Conservation (phyloP, 2,329 filamentous ascomycete species). For the Seiridium cupressi region DNA sequence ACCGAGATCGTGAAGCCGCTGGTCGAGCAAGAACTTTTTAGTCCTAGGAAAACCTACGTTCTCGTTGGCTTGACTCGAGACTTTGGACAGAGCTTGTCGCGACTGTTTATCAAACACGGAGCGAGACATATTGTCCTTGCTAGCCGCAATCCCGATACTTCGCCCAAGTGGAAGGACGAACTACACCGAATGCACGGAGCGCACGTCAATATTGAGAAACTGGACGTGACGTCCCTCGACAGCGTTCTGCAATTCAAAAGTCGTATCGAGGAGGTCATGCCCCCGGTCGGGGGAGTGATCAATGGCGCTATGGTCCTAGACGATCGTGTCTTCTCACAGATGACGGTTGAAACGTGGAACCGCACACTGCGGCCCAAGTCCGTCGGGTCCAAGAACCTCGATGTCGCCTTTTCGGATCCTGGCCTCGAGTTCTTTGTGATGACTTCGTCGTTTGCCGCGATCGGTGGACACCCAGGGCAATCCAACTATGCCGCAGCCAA, state of each 20-base stretch:
- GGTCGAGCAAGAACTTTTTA: constrained; percentile 22
- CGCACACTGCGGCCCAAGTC: constrained; percentile 40
- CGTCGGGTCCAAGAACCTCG: constrained; percentile 36
- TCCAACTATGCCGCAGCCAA: constrained; percentile 44
- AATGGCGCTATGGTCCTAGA: constrained; percentile 46
- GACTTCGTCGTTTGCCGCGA: constrained; percentile 43
- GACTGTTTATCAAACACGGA: constrained; percentile 34
- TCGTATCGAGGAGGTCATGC: constrained; percentile 18
- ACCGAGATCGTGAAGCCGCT: constrained; percentile 21
- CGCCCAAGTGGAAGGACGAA: constrained; percentile 30
- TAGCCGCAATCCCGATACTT: constrained; percentile 33
- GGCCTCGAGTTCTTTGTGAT: constrained; percentile 45
- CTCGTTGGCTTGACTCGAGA: constrained; percentile 41
- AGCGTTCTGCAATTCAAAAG: constrained; percentile 26
- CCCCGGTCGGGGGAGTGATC: constrained; percentile 35
- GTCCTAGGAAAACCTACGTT: constrained; percentile 34
- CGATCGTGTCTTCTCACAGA: constrained; percentile 39
- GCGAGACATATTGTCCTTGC: constrained; percentile 37
- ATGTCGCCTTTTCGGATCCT: constrained; percentile 28
- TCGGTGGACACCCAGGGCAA: constrained; percentile 42
- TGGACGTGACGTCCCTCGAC: constrained; percentile 23
- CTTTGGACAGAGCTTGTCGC: constrained; percentile 41
- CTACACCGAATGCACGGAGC: constrained; percentile 20
- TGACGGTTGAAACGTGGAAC: constrained; percentile 34
- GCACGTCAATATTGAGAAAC: constrained; percentile 19